Evolutionary conservation across 2,329 filamentous ascomycete genomes (phyloP).

Genomic region (Penicillium fuscoglaucum): DNA sequence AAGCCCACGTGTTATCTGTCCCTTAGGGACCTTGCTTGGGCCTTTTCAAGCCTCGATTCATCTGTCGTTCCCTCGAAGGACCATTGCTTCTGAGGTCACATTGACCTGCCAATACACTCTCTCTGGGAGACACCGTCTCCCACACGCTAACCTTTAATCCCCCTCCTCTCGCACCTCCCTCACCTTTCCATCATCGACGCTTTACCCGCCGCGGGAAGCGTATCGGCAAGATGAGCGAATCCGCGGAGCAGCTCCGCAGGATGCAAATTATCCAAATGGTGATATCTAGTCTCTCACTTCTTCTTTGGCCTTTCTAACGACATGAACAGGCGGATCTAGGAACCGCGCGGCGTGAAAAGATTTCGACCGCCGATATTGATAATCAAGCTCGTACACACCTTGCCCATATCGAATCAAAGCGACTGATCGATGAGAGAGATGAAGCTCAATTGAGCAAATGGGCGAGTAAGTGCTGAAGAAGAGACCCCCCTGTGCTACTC

Average conservation of each 20-base stretch:
- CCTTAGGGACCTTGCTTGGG: background rate
- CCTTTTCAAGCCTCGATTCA: background rate
- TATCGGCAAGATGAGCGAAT: background rate
- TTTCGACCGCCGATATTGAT: background rate
- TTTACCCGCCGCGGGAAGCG: background rate
- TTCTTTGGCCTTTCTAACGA: background rate
- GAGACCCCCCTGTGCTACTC: background rate
- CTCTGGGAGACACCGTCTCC: background rate
- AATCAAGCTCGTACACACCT: background rate
- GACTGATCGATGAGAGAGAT: background rate
- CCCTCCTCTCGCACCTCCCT: background rate
- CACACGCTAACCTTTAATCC: background rate
- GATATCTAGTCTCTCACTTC: background rate
- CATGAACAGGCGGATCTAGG: conserved; percentile 1
- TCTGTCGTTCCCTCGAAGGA: background rate
- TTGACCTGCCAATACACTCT: background rate
- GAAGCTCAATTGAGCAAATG: conserved; percentile 1
- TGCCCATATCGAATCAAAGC: background rate
- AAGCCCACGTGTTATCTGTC: no score
- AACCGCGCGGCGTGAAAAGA: conserved; percentile 2
- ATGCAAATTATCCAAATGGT: conserved; percentile 2
- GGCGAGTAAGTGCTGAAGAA: background rate
- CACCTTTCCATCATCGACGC: background rate
- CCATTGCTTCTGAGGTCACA: background rate
- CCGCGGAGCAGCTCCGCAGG: background rate